phyloP scores from a whole-genome alignment of 768 basidiomycete genomes.

The Lactarius quietus region DNA sequence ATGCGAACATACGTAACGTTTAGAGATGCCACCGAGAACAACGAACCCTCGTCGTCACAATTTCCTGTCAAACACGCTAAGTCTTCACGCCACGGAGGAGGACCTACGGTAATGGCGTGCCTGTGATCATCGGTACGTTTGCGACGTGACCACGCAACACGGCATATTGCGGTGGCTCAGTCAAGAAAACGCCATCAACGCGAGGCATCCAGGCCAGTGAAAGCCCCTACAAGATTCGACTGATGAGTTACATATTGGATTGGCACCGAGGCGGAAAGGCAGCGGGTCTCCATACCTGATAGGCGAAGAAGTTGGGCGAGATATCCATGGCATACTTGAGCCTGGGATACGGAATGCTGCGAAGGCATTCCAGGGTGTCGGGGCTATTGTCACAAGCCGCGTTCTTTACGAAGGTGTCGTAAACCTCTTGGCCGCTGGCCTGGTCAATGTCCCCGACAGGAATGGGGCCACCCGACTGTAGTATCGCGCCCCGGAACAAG shows the following conservation, averaged over 20 bases:
- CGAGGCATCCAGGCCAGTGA: conserved; percentile 25
- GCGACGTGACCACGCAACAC: conserved; percentile 26
- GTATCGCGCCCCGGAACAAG: conserved; percentile 29
- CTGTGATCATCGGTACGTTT: conserved; percentile 26
- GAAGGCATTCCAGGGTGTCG: conserved; percentile 28
- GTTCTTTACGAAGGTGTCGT: conserved; percentile 27
- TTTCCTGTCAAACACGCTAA: conserved; percentile 13
- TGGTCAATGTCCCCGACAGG: conserved; percentile 24
- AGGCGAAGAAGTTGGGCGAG: conserved; percentile 21
- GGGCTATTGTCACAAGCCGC: conserved; percentile 21
- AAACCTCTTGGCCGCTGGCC: conserved; percentile 22
- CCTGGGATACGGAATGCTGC: conserved; percentile 9
- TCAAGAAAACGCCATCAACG: conserved; percentile 29
- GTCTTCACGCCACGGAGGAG: neutral
- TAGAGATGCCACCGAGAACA: conserved; percentile 19
- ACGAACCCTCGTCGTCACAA: conserved; percentile 24
- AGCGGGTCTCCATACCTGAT: no score
- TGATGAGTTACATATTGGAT: neutral
- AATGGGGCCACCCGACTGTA: conserved; percentile 31
- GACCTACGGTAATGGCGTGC: neutral
- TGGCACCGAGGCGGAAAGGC: neutral
- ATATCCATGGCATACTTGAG: conserved; percentile 21
- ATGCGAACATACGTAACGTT: conserved; percentile 18
- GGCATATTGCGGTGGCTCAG: conserved; percentile 23
- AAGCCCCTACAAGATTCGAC: conserved; percentile 3